A percentile compares a stretch with the other conserved stretches of the same genome.
Evolutionary conservation across 345 rosid species (phyloP).

Genomic region (Citrus reticulata): DNA sequence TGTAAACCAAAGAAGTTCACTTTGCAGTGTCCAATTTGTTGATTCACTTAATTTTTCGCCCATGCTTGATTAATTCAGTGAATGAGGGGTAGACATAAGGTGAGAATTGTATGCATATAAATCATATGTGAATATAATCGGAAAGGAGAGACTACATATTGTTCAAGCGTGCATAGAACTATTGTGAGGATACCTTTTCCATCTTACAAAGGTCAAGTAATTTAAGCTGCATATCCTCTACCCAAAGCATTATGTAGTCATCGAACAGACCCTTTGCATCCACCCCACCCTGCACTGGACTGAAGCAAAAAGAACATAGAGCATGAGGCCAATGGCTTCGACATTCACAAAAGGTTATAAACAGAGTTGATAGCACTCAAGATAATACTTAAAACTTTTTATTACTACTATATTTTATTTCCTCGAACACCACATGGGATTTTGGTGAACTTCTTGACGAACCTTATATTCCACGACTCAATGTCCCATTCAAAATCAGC

Average conservation of each 20-base stretch:
- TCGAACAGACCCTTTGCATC: constrained; percentile 77
- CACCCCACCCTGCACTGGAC: constrained; percentile 80
- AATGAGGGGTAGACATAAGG: no score
- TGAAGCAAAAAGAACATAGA: constrained; percentile 30
- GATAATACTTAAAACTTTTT: background rate
- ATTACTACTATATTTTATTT: background rate
- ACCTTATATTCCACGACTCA: constrained; percentile 84
- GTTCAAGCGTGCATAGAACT: background rate
- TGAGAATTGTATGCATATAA: background rate
- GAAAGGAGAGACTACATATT: no score
- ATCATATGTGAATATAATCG: background rate
- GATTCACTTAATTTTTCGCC: background rate
- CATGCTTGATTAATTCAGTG: background rate
- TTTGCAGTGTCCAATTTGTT: constrained; percentile 4
- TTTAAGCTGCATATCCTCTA: constrained; percentile 88
- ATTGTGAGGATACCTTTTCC: constrained; percentile 59
- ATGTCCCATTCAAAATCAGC: constrained; percentile 86
- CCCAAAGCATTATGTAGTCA: constrained; percentile 80
- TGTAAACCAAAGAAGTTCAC: background rate
- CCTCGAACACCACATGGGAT: background rate
- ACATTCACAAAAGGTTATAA: constrained; percentile 1
- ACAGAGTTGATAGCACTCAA: background rate
- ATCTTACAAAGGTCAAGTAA: constrained; percentile 87
- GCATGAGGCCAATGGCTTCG: constrained; percentile 12
- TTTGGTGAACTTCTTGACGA: constrained; percentile 19